Conservation (phyloP, 2,329 filamentous ascomycete species). For the Phialocephala subalpina region DNA sequence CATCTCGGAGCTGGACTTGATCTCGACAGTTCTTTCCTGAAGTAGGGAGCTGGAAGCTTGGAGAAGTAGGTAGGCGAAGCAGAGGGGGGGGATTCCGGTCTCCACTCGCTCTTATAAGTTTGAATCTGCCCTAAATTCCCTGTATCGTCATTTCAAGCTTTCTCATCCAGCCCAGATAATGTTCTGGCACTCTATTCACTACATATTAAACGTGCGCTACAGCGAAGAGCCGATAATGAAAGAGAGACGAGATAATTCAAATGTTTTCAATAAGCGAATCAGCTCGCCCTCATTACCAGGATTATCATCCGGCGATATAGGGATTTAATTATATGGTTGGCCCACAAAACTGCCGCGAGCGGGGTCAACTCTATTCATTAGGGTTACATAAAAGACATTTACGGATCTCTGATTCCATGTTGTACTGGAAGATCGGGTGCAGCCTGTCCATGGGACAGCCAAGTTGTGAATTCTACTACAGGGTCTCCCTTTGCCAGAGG, state of each 20-base stretch:
- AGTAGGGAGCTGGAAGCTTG: constrained; percentile 11
- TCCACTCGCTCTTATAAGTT: constrained; percentile 24
- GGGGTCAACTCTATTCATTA: too few relatives aligned
- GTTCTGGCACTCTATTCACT: neutral
- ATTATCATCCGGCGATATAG: constrained; percentile 23
- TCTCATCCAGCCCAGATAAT: neutral
- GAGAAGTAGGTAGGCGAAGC: constrained; percentile 16
- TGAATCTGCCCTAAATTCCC: constrained; percentile 4
- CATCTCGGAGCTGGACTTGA: constrained; percentile 13
- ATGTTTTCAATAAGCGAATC: constrained; percentile 22
- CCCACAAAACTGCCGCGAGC: constrained; percentile 16
- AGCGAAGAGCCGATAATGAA: constrained; percentile 3
- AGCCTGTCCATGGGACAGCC: too few relatives aligned
- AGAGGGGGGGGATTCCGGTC: constrained; percentile 16
- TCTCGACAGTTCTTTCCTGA: constrained; percentile 7
- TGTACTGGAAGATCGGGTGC: too few relatives aligned
- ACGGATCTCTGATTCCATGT: too few relatives aligned
- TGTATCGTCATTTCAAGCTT: constrained; percentile 8
- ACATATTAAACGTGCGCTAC: neutral
- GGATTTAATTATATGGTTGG: constrained; percentile 20
- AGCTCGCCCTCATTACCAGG: constrained; percentile 14
- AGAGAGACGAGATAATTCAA: constrained; percentile 5
- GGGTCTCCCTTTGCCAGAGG: too few relatives aligned
- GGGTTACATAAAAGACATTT: too few relatives aligned
- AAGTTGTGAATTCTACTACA: too few relatives aligned